Conservation (phyloP, 2,329 filamentous ascomycete species). For the Rhytidhysteron rufulum region DNA sequence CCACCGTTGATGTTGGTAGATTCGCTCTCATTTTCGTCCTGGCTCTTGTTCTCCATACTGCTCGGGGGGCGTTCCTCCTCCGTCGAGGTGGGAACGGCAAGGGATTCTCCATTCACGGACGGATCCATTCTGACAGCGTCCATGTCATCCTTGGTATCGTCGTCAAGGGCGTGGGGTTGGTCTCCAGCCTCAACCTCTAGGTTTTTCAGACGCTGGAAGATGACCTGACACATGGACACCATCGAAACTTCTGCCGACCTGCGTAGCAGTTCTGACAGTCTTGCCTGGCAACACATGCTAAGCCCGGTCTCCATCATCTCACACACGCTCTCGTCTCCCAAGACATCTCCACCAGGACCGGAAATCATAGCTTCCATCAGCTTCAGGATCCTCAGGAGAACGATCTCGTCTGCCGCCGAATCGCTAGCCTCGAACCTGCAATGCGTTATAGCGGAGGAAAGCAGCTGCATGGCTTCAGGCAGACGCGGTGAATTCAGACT, state of each 20-base stretch:
- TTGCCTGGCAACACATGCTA: slow-evolving; percentile 92
- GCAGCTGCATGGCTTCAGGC: slow-evolving; percentile 84
- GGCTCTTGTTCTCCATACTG: slow-evolving; percentile 26
- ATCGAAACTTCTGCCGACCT: slow-evolving; percentile 93
- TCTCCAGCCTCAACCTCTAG: slow-evolving; percentile 72
- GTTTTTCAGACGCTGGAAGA: slow-evolving; percentile 89
- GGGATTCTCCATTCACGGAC: slow-evolving; percentile 61
- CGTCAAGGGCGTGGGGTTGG: slow-evolving; percentile 62
- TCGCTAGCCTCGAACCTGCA: slow-evolving; percentile 97
- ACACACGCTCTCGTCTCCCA: slow-evolving; percentile 98
- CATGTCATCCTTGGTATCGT: slow-evolving; percentile 63
- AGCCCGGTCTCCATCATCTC: slow-evolving; percentile 99
- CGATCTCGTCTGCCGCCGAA: slow-evolving; percentile 90
- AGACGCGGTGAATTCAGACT: slow-evolving; percentile 80
- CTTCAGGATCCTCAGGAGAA: slow-evolving; percentile 88
- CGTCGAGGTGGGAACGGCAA: slow-evolving; percentile 31
- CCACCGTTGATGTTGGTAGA: slow-evolving; percentile 38
- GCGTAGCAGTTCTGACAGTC: slow-evolving; percentile 84
- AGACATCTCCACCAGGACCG: slow-evolving; percentile 81
- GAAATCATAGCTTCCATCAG: slow-evolving; percentile 99
- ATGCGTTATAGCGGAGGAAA: slow-evolving; percentile 93
- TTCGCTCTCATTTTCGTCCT: slow-evolving; percentile 33
- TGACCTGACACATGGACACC: slow-evolving; percentile 98
- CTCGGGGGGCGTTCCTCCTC: slow-evolving; percentile 33
- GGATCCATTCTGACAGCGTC: slow-evolving; percentile 82